Conservation (phyloP, 1,284 basidiomycete genomes). For the Coniferiporia weirii region DNA sequence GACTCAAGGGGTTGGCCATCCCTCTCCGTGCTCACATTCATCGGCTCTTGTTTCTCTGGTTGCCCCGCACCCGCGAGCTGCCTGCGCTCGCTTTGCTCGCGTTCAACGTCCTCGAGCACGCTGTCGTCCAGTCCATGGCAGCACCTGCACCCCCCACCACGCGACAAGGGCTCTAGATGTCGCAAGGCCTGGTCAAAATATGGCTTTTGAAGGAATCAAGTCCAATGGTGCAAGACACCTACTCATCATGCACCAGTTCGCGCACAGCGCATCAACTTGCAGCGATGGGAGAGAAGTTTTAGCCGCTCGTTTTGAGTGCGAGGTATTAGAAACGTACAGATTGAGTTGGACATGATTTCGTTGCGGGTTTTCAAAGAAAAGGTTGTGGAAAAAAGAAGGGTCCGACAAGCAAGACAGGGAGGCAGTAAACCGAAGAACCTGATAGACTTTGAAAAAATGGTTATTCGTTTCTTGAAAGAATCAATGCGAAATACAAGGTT, state of each 20-base stretch:
- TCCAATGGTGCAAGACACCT: not conserved
- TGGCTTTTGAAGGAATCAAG: not conserved
- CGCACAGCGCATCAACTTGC: constrained; percentile 4
- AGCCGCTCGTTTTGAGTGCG: not conserved
- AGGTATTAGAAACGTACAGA: not conserved
- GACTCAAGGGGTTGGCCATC: not conserved
- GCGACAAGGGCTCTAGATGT: constrained; percentile 1
- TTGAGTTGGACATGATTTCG: not conserved
- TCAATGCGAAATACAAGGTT: too few relatives aligned
- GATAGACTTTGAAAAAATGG: too few relatives aligned
- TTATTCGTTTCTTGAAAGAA: too few relatives aligned
- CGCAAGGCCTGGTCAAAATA: not conserved
- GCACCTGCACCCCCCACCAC: constrained; percentile 9
- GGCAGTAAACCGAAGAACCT: too few relatives aligned
- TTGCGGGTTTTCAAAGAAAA: too few relatives aligned
- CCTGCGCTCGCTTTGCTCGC: constrained; percentile 9
- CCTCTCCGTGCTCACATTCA: not conserved
- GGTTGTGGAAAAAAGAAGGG: too few relatives aligned
- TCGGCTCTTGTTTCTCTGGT: not conserved
- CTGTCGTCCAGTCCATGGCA: not conserved
- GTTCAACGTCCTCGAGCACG: constrained; percentile 15
- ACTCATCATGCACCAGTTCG: constrained; percentile 14
- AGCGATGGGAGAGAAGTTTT: not conserved
- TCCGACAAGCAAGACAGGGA: too few relatives aligned
- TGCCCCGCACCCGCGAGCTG: not conserved